Conservation (phyloP, 768 basidiomycete species). For the Ephemerocybe angulata region DNA sequence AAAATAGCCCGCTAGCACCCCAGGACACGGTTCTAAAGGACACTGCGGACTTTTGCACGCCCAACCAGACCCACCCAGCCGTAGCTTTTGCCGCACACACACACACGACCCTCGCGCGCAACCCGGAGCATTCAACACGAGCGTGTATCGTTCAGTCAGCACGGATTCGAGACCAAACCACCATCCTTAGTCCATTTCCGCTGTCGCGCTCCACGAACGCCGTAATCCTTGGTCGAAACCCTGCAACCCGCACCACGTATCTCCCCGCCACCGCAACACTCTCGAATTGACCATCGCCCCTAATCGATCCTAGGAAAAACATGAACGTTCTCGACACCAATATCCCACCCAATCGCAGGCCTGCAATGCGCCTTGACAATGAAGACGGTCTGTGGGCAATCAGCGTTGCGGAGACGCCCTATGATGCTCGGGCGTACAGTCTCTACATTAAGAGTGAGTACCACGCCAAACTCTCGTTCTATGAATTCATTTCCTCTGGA, state of each 20-base stretch:
- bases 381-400: slow-evolving; percentile 86
- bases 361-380: slow-evolving; percentile 59
- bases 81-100: too few species aligned
- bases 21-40: background rate
- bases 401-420: slow-evolving; percentile 81
- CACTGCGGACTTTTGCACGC: background rate
- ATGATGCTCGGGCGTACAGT: slow-evolving; percentile 69
- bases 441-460: slow-evolving; percentile 89
- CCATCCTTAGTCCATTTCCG: background rate
- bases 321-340: slow-evolving; percentile 44
- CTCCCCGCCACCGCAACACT: background rate
- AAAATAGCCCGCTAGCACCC: background rate
- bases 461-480: slow-evolving; percentile 20
- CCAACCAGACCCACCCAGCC: too few species aligned
- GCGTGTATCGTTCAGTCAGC: background rate
- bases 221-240: background rate
- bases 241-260: background rate
- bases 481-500: background rate
- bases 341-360: slow-evolving; percentile 39
- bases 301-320: slow-evolving; percentile 10
- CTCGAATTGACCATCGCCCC: background rate
- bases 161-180: background rate
- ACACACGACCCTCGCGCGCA: too few species aligned
- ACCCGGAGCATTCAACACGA: background rate
- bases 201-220: too few species aligned